Evolutionary conservation across 345 rosid genomes (phyloP), one percentile per base, ranked within the genome.

Genomic region (Linum trigynum): DNA sequence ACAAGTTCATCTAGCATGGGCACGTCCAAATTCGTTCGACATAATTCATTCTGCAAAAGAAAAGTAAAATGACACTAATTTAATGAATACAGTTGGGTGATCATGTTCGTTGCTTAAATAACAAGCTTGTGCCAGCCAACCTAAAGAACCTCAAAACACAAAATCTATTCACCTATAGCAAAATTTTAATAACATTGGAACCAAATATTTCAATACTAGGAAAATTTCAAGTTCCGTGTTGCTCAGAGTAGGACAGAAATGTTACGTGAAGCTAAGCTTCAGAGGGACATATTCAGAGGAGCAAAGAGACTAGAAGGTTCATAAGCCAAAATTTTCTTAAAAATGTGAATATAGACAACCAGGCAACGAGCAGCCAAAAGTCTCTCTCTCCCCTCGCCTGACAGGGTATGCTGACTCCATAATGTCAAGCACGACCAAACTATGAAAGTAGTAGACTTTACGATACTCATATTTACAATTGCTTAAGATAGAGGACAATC

Each of bases 1-100:
- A 92, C 90, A 68, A 90, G 90, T 73, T 83, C 91, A 69, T 92
- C 98, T 56, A 90, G 91, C 77, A 81, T 72, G 11, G 89, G 75
- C 69, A 84, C 80, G 75, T 90, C 84, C 71, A 90, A 72, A 62
- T 81, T 88, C 90, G 84, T 92, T 78, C 91, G 85, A 74, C 94
- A 92, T 67, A 92, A 70, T 75, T 92, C 98, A 82, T 92, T 92
- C 98, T 92, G 92, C 81, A 78, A 68, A 69, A 62, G 43, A 69
- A 8, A 61, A 3, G 35, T 17, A 38, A 15, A 63, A 60, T 16
- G 67, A 64, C 68, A 60, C 35, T 2, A 71, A 1, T 23, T 23
- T 37, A 35, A 71, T 45, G 40, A 23, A 72, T 10, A 17, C 45
- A 63, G 16, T 59, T 58, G 45, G 37, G 41, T 38, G 11, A 56